Conservation (phyloP, 2,329 filamentous ascomycete species). For the Mycosphaerelloides madeirae region DNA sequence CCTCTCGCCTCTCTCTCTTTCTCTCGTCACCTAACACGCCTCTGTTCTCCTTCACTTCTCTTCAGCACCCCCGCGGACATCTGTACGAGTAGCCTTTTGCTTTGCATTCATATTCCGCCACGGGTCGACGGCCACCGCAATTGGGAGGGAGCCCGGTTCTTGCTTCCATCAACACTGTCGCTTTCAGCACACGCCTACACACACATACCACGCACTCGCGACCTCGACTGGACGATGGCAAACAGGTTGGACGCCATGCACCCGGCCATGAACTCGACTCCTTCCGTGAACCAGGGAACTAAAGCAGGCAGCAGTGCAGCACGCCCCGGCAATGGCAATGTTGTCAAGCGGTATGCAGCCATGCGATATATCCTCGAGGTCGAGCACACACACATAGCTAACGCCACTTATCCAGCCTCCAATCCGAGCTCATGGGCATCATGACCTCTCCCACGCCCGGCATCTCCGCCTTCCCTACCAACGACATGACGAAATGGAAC, state of each 20-base stretch:
- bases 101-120: neutral
- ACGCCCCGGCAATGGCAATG: constrained; percentile 36
- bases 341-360: constrained; percentile 44
- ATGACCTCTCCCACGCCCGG: constrained; percentile 94
- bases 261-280: constrained; percentile 27
- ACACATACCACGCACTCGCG: too few relatives aligned
- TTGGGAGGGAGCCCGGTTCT: neutral
- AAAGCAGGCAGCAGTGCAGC: constrained; percentile 23
- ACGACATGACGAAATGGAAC: constrained; percentile 88
- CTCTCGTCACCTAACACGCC: too few relatives aligned
- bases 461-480: constrained; percentile 89
- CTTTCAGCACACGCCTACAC: neutral
- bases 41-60: too few relatives aligned
- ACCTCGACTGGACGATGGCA: constrained; percentile 21
- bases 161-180: neutral
- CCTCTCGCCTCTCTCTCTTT: too few relatives aligned
- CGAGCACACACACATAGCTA: constrained; percentile 6
- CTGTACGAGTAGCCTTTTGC: too few relatives aligned
- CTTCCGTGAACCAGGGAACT: constrained; percentile 30
- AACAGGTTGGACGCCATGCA: constrained; percentile 28
- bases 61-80: too few relatives aligned
- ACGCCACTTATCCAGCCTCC: constrained; percentile 57
- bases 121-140: neutral
- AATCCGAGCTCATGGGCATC: constrained; percentile 96
- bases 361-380: neutral